Evolutionary conservation across 2,329 filamentous ascomycete species (phyloP).

Genomic region (Colletotrichum noveboracense): DNA sequence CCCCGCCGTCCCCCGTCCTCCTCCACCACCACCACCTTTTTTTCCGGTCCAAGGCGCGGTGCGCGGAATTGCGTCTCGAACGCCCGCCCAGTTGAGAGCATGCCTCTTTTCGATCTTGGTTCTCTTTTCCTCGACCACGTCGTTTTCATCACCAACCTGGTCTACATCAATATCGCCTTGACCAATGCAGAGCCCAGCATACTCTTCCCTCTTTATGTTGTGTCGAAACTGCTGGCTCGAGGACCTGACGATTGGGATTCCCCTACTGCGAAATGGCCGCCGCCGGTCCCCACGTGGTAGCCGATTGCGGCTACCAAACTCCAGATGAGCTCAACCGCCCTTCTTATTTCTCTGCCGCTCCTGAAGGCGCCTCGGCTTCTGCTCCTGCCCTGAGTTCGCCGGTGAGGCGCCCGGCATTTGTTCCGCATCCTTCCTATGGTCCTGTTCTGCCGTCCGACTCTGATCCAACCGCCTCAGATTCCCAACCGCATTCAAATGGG

Average conservation of each 20-base stretch:
- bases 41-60: background rate
- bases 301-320: constrained; percentile 40
- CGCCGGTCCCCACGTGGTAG: constrained; percentile 33
- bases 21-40: background rate
- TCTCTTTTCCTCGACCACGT: constrained; percentile 56
- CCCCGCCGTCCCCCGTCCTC: background rate
- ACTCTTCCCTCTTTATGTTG: constrained; percentile 51
- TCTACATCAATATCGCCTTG: constrained; percentile 58
- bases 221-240: constrained; percentile 52
- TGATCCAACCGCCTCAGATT: background rate
- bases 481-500: constrained; percentile 26
- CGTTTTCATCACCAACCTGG: constrained; percentile 58
- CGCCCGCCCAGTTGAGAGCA: constrained; percentile 29
- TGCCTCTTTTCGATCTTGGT: constrained; percentile 58
- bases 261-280: constrained; percentile 40
- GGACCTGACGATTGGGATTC: constrained; percentile 53
- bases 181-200: constrained; percentile 52
- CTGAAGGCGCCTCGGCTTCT: background rate
- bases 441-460: background rate
- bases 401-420: constrained; percentile 11
- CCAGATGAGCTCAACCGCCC: constrained; percentile 38
- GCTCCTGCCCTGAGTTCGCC: background rate
- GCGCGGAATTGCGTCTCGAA: constrained; percentile 6
- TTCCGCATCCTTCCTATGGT: constrained; percentile 11
- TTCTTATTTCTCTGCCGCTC: constrained; percentile 29